Conservation (phyloP, 2,329 filamentous ascomycete species). For the Talaromyces sp. region DNA sequence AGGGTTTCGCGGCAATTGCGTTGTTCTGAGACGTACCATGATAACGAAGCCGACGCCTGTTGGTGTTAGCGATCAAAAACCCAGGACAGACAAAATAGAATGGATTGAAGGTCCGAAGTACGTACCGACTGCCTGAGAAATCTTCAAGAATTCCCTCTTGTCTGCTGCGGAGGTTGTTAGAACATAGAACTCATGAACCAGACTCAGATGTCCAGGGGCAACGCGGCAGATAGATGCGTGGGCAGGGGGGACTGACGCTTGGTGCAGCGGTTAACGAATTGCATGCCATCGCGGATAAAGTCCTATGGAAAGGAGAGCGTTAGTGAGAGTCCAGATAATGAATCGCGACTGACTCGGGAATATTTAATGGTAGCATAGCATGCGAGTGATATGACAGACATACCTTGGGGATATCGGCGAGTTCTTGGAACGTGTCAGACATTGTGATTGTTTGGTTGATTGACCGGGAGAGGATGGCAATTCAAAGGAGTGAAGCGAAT, state of each 20-base stretch:
- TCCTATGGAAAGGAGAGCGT: conserved; percentile 28
- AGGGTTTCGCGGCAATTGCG: conserved; percentile 3
- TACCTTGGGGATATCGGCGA: conserved; percentile 51
- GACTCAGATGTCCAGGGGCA: neutral
- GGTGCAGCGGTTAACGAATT: conserved; percentile 46
- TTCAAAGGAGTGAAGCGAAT: neutral
- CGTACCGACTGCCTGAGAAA: conserved; percentile 44
- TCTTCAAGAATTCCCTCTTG: conserved; percentile 57
- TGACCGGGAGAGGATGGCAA: neutral
- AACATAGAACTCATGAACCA: neutral
- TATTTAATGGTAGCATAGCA: neutral
- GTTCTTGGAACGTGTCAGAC: conserved; percentile 57
- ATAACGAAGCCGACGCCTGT: conserved; percentile 50
- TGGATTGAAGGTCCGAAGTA: neutral
- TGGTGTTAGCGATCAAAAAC: conserved; percentile 18
- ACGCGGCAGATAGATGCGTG: neutral
- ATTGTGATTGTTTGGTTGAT: conserved; percentile 32
- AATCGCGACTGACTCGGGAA: neutral
- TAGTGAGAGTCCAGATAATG: neutral
- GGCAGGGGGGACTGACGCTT: conserved; percentile 37
- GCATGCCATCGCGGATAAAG: conserved; percentile 48
- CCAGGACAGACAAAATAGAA: neutral
- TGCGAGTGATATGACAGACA: neutral
- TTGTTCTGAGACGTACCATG: conserved; percentile 36
- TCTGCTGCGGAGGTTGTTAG: conserved; percentile 43